These are phyloP conservation scores for Jaltomata sinuosa DNA, from an alignment of 257 asterid species.

Conservation along the genomic window DNA sequence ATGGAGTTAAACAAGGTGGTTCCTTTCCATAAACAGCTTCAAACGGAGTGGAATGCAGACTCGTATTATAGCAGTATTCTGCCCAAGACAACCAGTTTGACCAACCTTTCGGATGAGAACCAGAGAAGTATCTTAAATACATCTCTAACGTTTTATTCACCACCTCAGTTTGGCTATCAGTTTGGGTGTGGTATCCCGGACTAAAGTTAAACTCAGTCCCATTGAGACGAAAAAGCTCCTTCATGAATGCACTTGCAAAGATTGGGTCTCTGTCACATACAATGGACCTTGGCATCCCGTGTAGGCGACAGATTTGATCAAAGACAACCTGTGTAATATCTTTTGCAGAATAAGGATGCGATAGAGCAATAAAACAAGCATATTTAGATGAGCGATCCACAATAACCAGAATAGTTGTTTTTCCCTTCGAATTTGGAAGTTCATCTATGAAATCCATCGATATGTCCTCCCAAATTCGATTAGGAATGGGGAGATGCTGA, in stretches of 20 bases:
- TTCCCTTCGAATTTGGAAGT: background rate
- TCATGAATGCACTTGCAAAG: background rate
- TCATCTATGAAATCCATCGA: background rate
- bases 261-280: too few species aligned
- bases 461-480: background rate
- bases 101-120: background rate
- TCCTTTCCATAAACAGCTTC: background rate
- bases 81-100: background rate
- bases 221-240: background rate
- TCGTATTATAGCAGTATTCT: background rate
- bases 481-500: background rate
- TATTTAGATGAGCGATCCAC: background rate
- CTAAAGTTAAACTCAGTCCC: background rate
- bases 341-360: background rate
- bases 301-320: background rate
- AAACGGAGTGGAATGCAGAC: background rate
- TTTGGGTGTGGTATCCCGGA: background rate
- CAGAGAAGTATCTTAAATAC: background rate
- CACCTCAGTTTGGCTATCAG: too few species aligned
- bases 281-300: background rate
- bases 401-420: background rate
- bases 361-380: background rate
- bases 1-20: background rate
- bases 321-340: background rate
- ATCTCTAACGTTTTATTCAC: background rate